phyloP scores from a whole-genome alignment of 371 early-diverging fungal species.

The Mortierella sp. region DNA sequence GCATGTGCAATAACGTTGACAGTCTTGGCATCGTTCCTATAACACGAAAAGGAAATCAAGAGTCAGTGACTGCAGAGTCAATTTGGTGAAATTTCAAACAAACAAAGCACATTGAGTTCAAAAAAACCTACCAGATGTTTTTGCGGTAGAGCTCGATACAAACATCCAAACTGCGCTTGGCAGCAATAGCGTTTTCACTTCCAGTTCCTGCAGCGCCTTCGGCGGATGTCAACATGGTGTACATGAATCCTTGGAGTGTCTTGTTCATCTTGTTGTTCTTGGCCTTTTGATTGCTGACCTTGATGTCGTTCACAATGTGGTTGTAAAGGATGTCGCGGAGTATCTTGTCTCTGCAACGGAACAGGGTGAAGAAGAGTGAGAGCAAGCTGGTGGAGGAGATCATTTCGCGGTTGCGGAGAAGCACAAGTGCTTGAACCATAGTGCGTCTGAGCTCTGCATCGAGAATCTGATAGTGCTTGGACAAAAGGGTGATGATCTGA shows the following conservation, averaged over 20 bases:
- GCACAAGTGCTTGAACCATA: constrained; percentile 91
- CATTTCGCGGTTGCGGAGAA: constrained; percentile 88
- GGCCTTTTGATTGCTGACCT: constrained; percentile 88
- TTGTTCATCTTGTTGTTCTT: constrained; percentile 98
- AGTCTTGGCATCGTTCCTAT: constrained; percentile 93
- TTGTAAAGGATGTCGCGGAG: constrained; percentile 89
- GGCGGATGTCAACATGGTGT: constrained; percentile 82
- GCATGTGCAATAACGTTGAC: constrained; percentile 98
- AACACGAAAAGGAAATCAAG: background rate
- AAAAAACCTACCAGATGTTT: constrained; percentile 80
- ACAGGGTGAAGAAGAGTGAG: constrained; percentile 94
- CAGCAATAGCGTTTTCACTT: constrained; percentile 87
- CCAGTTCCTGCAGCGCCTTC: constrained; percentile 66
- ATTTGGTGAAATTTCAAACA: background rate
- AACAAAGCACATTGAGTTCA: background rate
- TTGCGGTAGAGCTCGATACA: constrained; percentile 96
- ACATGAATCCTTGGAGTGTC: constrained; percentile 96
- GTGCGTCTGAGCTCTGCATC: constrained; percentile 86
- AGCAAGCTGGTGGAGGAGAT: constrained; percentile 73
- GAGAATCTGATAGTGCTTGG: constrained; percentile 82
- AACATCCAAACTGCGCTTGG: constrained; percentile 94
- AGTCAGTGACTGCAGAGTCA: background rate
- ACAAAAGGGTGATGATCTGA: constrained; percentile 84
- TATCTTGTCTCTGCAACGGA: constrained; percentile 92
- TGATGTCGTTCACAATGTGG: constrained; percentile 95